Base-by-base conservation (phyloP, 75 land plant genomes). In the Sequoia sempervirens region DNA sequence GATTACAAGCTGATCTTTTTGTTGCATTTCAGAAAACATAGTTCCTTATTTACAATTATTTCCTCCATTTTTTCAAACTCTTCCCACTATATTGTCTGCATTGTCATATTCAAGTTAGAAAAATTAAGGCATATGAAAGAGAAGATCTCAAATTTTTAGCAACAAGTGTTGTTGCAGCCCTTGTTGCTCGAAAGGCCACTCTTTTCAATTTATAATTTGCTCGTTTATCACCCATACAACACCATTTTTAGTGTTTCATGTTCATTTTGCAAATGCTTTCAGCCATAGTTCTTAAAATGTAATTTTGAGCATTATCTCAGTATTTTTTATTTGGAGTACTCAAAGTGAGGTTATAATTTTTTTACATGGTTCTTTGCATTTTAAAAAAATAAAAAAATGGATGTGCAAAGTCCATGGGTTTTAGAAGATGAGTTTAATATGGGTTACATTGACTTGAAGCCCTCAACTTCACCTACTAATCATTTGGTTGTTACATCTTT, bases 101-200 rank as follows among this genome's bases (percentile, higher is more conserved):
- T 38, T 40, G 30, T 47, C 54, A 41, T 84, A 37, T 90, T 36
- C 88, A 98, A 98, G 99, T 98, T 20, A 87, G 87, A 43, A 98
- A 98, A 89, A 96, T 98, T n/a, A 98, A 98, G 86, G 90, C 87
- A 66, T 98, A 98, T 86, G 99, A 98, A 61, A 85, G 99, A 47
- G 99, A 98, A 74, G 99, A 98, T 85, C 94, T 98, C 30, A 98
- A 98, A 87, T 98, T 98, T 72, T 89, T 98, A 79, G 99, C 99
- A 43, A 96, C 96, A 40, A 94, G 99, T 43, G 99, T 98, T 85
- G 93, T 96, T 86, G 99, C 99, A 58, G 98, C 99, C 30, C 89
- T 98, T 78, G 98, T 95, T 86, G 84, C 93, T 80, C 93, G 99
- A 72, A 98, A 96, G 96, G 99, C 96, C 47, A 73, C 20, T 85